Percentiles rank a stretch among this genome's conserved stretches.
These are phyloP conservation scores for Pleurotus tuber-regium DNA, from an alignment of 768 basidiomycete genomes.

Conservation along the genomic window DNA sequence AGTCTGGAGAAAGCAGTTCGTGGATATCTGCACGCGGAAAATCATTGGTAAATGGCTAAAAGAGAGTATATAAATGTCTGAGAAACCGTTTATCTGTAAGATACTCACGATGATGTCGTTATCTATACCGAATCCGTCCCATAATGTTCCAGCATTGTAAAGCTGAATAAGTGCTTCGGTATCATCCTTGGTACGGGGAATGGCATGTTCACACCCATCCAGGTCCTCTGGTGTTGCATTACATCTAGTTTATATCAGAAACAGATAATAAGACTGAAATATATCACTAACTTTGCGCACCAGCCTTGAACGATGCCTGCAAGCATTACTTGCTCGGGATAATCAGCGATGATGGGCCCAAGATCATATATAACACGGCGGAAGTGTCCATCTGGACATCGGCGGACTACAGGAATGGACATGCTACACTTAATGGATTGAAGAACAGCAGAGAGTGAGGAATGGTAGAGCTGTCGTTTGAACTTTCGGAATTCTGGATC, in stretches of 20 bases:
- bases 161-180: constrained; percentile 19
- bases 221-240: constrained; percentile 19
- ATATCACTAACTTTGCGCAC: constrained; percentile 29
- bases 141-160: constrained; percentile 19
- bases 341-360: constrained; percentile 37
- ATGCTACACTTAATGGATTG: constrained; percentile 21
- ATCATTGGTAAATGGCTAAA: constrained; percentile 33
- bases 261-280: constrained; percentile 9
- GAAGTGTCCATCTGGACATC: constrained; percentile 29
- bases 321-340: constrained; percentile 33
- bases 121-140: constrained; percentile 31
- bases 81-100: neutral
- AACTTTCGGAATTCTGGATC: constrained; percentile 24
- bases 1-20: constrained; percentile 26
- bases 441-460: constrained; percentile 22
- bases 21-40: constrained; percentile 36
- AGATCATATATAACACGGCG: constrained; percentile 27
- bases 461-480: constrained; percentile 27
- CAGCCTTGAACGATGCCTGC: constrained; percentile 31
- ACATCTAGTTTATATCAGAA: constrained; percentile 20
- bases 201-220: constrained; percentile 17
- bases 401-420: constrained; percentile 20
- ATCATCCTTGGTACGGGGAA: constrained; percentile 15
- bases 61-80: neutral
- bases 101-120: constrained; percentile 28